Evolutionary conservation across 805 yeast species (phyloP), one percentile per base, ranked within the genome.

Genomic region (Hanseniaspora lachancei): DNA sequence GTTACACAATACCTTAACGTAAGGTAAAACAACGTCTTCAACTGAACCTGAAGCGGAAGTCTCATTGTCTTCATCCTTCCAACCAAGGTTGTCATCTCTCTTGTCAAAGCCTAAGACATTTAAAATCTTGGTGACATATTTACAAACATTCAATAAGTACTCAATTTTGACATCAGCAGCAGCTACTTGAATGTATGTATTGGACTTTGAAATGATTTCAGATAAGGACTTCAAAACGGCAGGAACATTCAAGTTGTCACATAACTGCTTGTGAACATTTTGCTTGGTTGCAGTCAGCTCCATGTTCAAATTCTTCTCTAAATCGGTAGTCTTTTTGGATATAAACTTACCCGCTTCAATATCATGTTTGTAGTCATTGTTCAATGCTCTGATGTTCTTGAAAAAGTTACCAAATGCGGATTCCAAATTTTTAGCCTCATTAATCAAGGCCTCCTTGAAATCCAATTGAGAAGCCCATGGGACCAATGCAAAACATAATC

Each of bases 401-500:
- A 93, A 93, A 66, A 86, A 91, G 66, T 89, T 93, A 60, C 80
- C 80, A 52, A 89, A 68, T 1, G 89, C 70, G 4, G 84, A 72
- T 70, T 93, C 97, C 46, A 79, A 72, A 2, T 89, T 74, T 68
- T 77, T 81, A 29, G 87, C 95, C 66, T 91, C 96, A 55, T 74
- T 71, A 56, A 88, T 70, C 57, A 93, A 73, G 48, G 84, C 73
- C 64, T 85, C 91, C 70, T 91, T 91, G 73, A 93, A 93, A 68
- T 93, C 99, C 49, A 93, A 72, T 60, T 88, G 93, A 64, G 79
- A 82, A 64, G 89, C 91, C 98, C 98, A 93, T 63, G 83, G 88
- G 57, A 86, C 87, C 61, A 87, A 75, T 0, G 95, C 95, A 74
- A 93, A 93, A 10, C 89, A 89, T 62, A 93, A 75, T 61, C 99